Percentiles rank a stretch among this genome's conserved stretches.
Evolutionary conservation across 2,329 filamentous ascomycete genomes (phyloP).

Genomic region (Ophidiomyces ophidiicola): DNA sequence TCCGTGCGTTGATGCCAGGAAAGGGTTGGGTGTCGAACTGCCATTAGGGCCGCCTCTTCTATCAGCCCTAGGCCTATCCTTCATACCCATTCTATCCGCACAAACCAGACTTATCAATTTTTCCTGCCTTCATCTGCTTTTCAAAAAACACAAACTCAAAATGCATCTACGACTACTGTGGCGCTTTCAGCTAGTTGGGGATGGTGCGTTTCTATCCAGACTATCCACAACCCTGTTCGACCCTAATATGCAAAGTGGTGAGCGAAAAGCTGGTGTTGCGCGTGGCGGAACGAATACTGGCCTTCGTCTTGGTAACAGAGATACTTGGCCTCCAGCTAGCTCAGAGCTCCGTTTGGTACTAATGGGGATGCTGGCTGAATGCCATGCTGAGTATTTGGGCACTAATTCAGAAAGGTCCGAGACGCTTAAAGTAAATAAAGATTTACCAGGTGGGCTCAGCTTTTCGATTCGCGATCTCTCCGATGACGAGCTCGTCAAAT

Average conservation of each 20-base stretch:
- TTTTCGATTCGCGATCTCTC: conserved; percentile 77
- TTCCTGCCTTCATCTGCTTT: conserved; percentile 64
- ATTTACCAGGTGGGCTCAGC: conserved; percentile 57
- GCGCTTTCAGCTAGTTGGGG: conserved; percentile 71
- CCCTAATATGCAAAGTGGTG: conserved; percentile 65
- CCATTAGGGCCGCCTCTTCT: conserved; percentile 32
- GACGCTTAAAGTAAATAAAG: conserved; percentile 17
- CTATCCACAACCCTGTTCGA: conserved; percentile 77
- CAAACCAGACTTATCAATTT: conserved; percentile 69
- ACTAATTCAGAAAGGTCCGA: conserved; percentile 9
- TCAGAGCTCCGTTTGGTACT: conserved; percentile 83
- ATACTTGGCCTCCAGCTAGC: conserved; percentile 84
- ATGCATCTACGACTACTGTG: conserved; percentile 63
- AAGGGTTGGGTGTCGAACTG: conserved; percentile 12
- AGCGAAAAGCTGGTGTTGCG: conserved; percentile 57
- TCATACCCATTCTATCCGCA: conserved; percentile 58
- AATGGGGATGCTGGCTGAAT: conserved; percentile 72
- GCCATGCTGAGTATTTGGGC: conserved; percentile 39
- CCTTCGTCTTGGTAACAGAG: conserved; percentile 64
- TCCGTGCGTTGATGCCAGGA: conserved; percentile 17
- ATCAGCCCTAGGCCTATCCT: conserved; percentile 54
- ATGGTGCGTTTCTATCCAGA: conserved; percentile 68
- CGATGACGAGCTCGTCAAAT: conserved; percentile 64
- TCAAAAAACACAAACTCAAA: conserved; percentile 58
- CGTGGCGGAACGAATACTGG: conserved; percentile 64